Base-by-base conservation (phyloP, 768 basidiomycete species). In the Pisolithus sp. region DNA sequence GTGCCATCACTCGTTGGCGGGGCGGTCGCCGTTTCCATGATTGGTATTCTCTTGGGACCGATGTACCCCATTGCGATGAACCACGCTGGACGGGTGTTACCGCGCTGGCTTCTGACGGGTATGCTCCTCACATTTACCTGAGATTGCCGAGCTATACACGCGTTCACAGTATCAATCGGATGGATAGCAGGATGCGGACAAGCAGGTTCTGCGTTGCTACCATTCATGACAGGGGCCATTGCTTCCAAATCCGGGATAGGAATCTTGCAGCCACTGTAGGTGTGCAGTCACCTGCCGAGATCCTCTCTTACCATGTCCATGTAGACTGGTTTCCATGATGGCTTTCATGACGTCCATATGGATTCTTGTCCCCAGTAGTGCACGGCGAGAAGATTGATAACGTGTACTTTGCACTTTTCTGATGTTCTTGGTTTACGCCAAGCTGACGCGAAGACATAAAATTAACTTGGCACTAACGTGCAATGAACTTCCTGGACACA, bases 211-310 rank as follows among this genome's bases (percentile, higher is more conserved):
- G 87, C 87, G 0, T 55, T 85, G 7, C 60, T 89, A 5, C 87
- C 89, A 0, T 88, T 90, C 58, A 74, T 88, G 54, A 84, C 84
- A 1, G 86, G 87, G 21, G 76, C 81, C 2, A 75, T 90, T 23
- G 78, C 87, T 6, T 73, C 74, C 23, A 80, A 73, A 53, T 77
- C 80, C 37, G 86, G 77, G 0, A 80, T 80, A 34, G 57, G 56
- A 13, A 62, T 65, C 10, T 51, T 79, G 52, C 76, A 76, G 55
- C 66, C 66, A 12, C 17, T 68, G 66, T 67, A 51, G 50, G 66
- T 58, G 28, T 24, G 1, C 21, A 30, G 17, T 17, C 9, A 23
- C 46, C 12, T 2, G 37, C 6, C 2, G n/a, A 21, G 12, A 1
- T 0, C 9, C 23, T 5, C 2, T 3, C n/a, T 41, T 46, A 59